Evolutionary conservation across 75 land plant species (phyloP).

Genomic region (Selaginella moellendorffii): DNA sequence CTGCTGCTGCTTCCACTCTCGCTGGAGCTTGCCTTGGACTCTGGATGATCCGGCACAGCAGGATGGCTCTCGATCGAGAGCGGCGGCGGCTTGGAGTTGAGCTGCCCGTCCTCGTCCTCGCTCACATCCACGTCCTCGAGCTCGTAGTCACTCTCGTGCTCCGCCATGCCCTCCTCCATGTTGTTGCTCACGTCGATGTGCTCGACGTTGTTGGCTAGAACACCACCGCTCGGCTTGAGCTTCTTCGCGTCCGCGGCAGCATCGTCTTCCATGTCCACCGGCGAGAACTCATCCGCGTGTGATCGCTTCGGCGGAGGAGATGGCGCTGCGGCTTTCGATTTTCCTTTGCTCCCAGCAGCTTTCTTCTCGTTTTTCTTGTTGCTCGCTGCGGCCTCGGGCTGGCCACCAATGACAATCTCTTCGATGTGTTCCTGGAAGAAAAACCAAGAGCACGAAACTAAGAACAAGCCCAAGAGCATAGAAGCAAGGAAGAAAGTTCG

Average conservation of each 20-base stretch:
- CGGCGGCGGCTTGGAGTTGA: not conserved
- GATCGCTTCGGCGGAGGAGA: not conserved
- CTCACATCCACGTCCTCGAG: conserved; percentile 65
- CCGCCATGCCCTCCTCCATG: conserved; percentile 42
- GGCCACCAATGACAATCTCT: conserved; percentile 10
- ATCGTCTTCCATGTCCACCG: conserved; percentile 30
- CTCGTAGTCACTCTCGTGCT: conserved; percentile 61
- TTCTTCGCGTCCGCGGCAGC: conserved; percentile 39
- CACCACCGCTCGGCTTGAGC: conserved; percentile 9
- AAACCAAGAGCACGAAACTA: not conserved
- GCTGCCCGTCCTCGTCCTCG: conserved; percentile 35
- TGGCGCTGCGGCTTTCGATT: not conserved
- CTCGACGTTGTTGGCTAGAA: conserved; percentile 2
- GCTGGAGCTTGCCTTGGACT: not conserved
- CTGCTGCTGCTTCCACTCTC: conserved; percentile 3
- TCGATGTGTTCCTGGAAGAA: too few species aligned
- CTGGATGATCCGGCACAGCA: not conserved
- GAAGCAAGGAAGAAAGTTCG: too few species aligned
- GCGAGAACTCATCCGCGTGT: not conserved
- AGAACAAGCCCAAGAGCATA: not conserved
- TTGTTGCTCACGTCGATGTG: conserved; percentile 25
- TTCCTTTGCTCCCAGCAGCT: not conserved
- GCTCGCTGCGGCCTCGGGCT: conserved; percentile 11
- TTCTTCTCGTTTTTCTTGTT: conserved; percentile 3
- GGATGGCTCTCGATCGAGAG: not conserved